phyloP scores from a whole-genome alignment of 1,284 basidiomycete species.

The Austroboletus niveus region DNA sequence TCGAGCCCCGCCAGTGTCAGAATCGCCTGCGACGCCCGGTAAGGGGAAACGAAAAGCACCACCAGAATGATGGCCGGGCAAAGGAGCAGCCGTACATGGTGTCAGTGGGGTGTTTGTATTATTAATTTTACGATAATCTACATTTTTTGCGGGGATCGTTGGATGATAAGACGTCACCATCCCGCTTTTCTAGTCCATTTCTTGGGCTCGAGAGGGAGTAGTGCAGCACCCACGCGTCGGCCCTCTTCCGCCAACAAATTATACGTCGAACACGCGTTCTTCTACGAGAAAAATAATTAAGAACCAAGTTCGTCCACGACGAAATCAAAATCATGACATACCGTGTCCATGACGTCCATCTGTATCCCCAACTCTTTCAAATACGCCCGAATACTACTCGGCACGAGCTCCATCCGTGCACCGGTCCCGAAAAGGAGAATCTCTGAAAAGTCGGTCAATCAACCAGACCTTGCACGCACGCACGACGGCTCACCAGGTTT shows the following conservation, averaged over 20 bases:
- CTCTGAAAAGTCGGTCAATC: slow-evolving; percentile 50
- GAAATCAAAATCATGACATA: slow-evolving; percentile 40
- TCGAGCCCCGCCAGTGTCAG: slow-evolving; percentile 13
- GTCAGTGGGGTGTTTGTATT: slow-evolving; percentile 8
- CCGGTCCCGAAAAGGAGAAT: slow-evolving; percentile 92
- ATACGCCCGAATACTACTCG: slow-evolving; percentile 65
- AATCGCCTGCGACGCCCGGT: slow-evolving; percentile 19
- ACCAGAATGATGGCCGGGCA: slow-evolving; percentile 20
- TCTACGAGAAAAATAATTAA: slow-evolving; percentile 9
- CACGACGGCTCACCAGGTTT: slow-evolving; percentile 68
- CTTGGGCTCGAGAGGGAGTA: slow-evolving; percentile 55
- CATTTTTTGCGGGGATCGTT: slow-evolving; percentile 1
- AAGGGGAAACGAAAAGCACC: slow-evolving; percentile 51
- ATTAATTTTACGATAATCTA: slow-evolving; percentile 17
- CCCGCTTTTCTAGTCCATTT: slow-evolving; percentile 17
- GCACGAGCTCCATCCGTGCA: slow-evolving; percentile 66
- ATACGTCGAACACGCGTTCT: slow-evolving; percentile 91
- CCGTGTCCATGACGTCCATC: slow-evolving; percentile 93
- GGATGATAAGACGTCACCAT: neutral
- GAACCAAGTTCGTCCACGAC: neutral
- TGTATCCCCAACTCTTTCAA: slow-evolving; percentile 82
- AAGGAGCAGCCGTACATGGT: too few species aligned
- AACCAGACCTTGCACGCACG: neutral
- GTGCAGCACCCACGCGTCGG: slow-evolving; percentile 83
- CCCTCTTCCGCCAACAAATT: slow-evolving; percentile 93